phyloP scores from a whole-genome alignment of 352 stramenopile species.

The Sclerospora graminicola region DNA sequence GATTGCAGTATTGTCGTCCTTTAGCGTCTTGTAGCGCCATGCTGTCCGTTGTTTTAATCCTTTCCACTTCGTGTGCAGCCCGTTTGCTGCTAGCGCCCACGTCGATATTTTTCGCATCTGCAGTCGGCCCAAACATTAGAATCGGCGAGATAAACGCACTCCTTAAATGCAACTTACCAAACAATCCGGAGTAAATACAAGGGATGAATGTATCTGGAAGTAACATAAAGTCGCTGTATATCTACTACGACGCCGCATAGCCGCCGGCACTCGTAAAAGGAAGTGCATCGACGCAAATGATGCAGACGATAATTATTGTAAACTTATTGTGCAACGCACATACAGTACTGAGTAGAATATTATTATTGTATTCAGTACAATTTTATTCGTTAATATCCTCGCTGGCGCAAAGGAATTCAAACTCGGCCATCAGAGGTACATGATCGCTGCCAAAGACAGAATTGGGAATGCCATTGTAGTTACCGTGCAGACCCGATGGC shows the following conservation, averaged over 20 bases:
- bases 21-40: conserved; percentile 75
- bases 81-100: conserved; percentile 62
- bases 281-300: conserved; percentile 5
- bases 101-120: conserved; percentile 38
- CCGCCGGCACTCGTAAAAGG: conserved; percentile 4
- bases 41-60: conserved; percentile 72
- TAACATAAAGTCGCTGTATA: neutral
- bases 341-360: too few relatives aligned
- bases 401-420: conserved; percentile 51
- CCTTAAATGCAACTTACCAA: conserved; percentile 6
- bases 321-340: too few relatives aligned
- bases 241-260: conserved; percentile 7
- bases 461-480: conserved; percentile 85
- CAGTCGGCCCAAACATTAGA: conserved; percentile 3
- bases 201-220: neutral
- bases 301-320: too few relatives aligned
- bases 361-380: neutral
- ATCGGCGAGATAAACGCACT: neutral
- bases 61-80: conserved; percentile 74
- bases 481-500: conserved; percentile 52
- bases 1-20: conserved; percentile 58
- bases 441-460: conserved; percentile 79
- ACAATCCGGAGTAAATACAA: neutral
- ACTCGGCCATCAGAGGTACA: conserved; percentile 79
- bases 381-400: conserved; percentile 19